These are phyloP conservation scores for Melanopsichium pennsylvanicum DNA, from an alignment of 1,284 basidiomycete species.

Conservation along the genomic window DNA sequence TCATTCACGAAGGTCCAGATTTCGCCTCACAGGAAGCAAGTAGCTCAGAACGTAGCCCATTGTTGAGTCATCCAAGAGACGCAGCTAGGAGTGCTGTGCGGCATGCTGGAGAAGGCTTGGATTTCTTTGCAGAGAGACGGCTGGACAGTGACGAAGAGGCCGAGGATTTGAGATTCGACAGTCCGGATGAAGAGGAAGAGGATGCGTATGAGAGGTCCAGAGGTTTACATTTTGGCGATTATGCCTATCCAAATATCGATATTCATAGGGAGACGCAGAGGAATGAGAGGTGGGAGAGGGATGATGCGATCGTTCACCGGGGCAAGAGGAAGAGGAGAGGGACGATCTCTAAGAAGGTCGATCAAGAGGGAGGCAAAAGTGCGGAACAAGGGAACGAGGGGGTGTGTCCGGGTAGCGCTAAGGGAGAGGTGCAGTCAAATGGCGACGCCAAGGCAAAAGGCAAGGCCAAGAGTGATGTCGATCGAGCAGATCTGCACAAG, in stretches of 20 bases:
- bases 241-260: slow-evolving; percentile 87
- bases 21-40: slow-evolving; percentile 66
- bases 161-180: slow-evolving; percentile 74
- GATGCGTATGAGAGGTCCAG: slow-evolving; percentile 77
- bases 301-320: slow-evolving; percentile 51
- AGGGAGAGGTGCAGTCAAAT: neutral
- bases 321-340: slow-evolving; percentile 26
- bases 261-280: slow-evolving; percentile 74
- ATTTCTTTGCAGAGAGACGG: slow-evolving; percentile 40
- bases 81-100: slow-evolving; percentile 24
- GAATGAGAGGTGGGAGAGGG: slow-evolving; percentile 30
- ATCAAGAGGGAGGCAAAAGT: neutral
- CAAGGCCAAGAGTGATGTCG: slow-evolving; percentile 14
- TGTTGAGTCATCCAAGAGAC: slow-evolving; percentile 22
- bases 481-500: neutral
- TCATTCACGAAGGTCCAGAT: slow-evolving; percentile 72
- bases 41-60: slow-evolving; percentile 21
- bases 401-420: neutral
- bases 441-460: slow-evolving; percentile 3
- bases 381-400: neutral
- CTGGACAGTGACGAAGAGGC: slow-evolving; percentile 64
- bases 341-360: slow-evolving; percentile 30
- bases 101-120: slow-evolving; percentile 38
- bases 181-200: slow-evolving; percentile 72
- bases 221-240: slow-evolving; percentile 86